phyloP scores from a whole-genome alignment of 768 basidiomycete genomes.

The Termitomyces sp. region DNA sequence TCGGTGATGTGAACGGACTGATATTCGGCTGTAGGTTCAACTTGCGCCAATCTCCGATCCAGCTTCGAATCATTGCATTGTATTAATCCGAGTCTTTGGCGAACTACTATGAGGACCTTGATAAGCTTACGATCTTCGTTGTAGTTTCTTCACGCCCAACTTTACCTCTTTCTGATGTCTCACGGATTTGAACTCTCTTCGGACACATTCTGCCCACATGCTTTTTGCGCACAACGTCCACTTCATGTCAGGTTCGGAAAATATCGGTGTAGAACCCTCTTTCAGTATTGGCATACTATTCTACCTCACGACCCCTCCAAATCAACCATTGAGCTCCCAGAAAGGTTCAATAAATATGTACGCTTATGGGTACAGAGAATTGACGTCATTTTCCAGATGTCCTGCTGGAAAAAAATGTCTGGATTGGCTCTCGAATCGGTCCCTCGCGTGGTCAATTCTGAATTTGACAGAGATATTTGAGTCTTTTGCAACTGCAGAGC shows the following conservation, averaged over 20 bases:
- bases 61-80: conserved; percentile 2
- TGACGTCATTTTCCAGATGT: conserved; percentile 9
- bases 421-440: conserved; percentile 6
- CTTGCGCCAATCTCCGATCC: not conserved
- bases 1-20: not conserved
- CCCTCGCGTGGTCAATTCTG: conserved; percentile 11
- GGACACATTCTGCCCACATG: conserved; percentile 3
- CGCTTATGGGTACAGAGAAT: not conserved
- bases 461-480: conserved; percentile 1
- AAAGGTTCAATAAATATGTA: not conserved
- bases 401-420: conserved; percentile 6
- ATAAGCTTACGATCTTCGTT: conserved; percentile 2
- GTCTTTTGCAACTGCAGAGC: not conserved
- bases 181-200: not conserved
- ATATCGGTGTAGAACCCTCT: conserved; percentile 10
- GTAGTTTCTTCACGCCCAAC: conserved; percentile 2
- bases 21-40: not conserved
- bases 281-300: conserved; percentile 7
- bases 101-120: not conserved
- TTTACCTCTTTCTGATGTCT: conserved; percentile 4
- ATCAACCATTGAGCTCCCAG: not conserved
- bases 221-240: conserved; percentile 1
- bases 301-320: conserved; percentile 1
- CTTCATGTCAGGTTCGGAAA: conserved; percentile 8
- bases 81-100: not conserved